Evolutionary conservation across 192 early-diverging fungal species (phyloP), one percentile per base, ranked within the genome.

Genomic region (Martensiomyces pterosporus): DNA sequence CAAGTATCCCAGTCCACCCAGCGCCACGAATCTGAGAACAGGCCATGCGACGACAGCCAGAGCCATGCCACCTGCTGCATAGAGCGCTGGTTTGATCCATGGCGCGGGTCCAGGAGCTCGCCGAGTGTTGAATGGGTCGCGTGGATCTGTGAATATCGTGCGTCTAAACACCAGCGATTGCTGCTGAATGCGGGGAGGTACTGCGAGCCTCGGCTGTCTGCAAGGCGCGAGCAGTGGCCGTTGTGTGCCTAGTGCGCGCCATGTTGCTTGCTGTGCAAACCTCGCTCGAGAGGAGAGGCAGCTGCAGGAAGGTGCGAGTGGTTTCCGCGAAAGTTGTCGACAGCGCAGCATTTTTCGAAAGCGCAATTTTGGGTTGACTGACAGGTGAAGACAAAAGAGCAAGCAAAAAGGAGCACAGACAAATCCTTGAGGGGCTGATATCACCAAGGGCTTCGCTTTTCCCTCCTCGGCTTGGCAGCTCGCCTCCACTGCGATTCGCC

Each of bases 361-460:
- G n/a, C n/a, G n/a, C n/a, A n/a, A n/a, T n/a, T n/a, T n/a, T n/a
- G n/a, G n/a, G n/a, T n/a, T n/a, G 61, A 15, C 50, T 70, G 26
- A 36, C 23, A 27, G 25, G 78, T 15, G 73, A 74, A 46, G 73
- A 76, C 15, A 52, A 50, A 0, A 55, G 80, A 35, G 68, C 74
- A 6, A 75, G 79, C 51, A 80, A 79, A 56, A 63, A 79, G 39
- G 76, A 79, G 45, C 49, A 65, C 33, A 65, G 81, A 21, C 77
- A 77, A 15, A 44, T 67, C 4, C 59, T 55, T 15, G 60, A 69
- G 16, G 75, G 78, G 36, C 75, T 85, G 10, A 76, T 52, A 71
- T 58, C 13, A 50, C 64, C 4, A 45, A 24, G n/a, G n/a, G n/a
- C n/a, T n/a, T n/a, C n/a, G n/a, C n/a, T n/a, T n/a, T n/a, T n/a